A percentile compares a stretch with the other conserved stretches of the same genome.
These are phyloP conservation scores for Huntiella savannae DNA, from an alignment of 2,329 filamentous ascomycete species.

Conservation along the genomic window DNA sequence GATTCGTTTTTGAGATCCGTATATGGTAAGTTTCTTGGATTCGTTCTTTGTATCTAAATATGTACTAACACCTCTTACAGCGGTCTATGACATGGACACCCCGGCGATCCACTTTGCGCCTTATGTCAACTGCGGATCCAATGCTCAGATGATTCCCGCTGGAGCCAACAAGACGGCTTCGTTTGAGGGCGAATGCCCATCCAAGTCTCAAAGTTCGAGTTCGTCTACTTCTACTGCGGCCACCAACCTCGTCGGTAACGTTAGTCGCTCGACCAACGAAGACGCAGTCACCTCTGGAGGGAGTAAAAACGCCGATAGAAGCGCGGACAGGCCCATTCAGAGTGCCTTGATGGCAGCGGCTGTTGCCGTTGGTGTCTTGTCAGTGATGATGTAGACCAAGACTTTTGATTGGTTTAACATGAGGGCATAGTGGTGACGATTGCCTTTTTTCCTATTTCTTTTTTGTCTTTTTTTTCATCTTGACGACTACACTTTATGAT, in stretches of 20 bases:
- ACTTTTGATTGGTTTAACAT: no score
- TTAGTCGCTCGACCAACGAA: neutral
- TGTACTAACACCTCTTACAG: slow-evolving; percentile 5
- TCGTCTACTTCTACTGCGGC: neutral
- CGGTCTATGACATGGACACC: slow-evolving; percentile 14
- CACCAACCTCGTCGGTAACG: neutral
- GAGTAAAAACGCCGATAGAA: slow-evolving; percentile 10
- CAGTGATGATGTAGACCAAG: neutral
- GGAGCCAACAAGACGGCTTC: slow-evolving; percentile 13
- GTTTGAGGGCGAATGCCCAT: slow-evolving; percentile 14
- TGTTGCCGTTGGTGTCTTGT: slow-evolving; percentile 9
- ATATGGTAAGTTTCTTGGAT: slow-evolving; percentile 16
- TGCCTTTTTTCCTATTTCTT: no score
- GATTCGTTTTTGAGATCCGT: slow-evolving; percentile 27
- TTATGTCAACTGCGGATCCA: slow-evolving; percentile 15
- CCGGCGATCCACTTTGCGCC: slow-evolving; percentile 15
- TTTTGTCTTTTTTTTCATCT: no score
- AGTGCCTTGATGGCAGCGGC: slow-evolving; percentile 9
- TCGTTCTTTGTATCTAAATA: neutral
- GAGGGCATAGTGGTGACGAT: no score
- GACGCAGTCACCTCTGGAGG: slow-evolving; percentile 3
- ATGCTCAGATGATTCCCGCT: slow-evolving; percentile 14
- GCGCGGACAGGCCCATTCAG: slow-evolving; percentile 10
- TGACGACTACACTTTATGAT: no score
- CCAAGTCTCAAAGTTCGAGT: neutral